A percentile compares a stretch with the other conserved stretches of the same genome.
Conservation (phyloP, 257 asterid genomes). For the Solanum medicagineum region DNA sequence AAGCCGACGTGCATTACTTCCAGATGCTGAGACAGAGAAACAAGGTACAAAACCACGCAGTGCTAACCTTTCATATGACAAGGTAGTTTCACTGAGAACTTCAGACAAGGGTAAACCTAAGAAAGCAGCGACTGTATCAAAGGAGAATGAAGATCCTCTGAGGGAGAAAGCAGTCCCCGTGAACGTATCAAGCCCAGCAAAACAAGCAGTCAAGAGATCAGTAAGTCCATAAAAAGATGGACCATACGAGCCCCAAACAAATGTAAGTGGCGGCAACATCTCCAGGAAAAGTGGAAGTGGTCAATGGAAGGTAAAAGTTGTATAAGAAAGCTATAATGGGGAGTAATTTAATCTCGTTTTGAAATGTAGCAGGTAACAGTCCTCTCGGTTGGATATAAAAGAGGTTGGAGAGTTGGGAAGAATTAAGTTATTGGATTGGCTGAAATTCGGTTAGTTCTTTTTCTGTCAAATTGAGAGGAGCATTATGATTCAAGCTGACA, state of each 20-base stretch:
- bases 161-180: constrained; percentile 9
- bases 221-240: constrained; percentile 33
- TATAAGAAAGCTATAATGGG: constrained; percentile 9
- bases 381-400: neutral
- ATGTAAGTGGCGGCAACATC: constrained; percentile 15
- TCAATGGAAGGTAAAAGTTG: constrained; percentile 67
- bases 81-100: constrained; percentile 16
- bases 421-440: neutral
- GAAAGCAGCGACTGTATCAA: constrained; percentile 11
- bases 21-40: constrained; percentile 51
- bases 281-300: constrained; percentile 32
- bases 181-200: neutral
- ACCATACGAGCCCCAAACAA: constrained; percentile 25
- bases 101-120: constrained; percentile 32
- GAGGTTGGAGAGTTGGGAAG: neutral
- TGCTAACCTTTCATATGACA: constrained; percentile 22
- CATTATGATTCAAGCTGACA: neutral
- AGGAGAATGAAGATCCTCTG: constrained; percentile 14
- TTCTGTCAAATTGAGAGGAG: neutral
- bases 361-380: neutral
- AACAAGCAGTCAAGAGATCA: constrained; percentile 31
- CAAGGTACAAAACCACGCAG: constrained; percentile 22
- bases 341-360: neutral
- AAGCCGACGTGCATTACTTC: constrained; percentile 90
- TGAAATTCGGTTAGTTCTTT: neutral